These are phyloP conservation scores for Mortierella alpina DNA, from an alignment of 192 early-diverging fungal genomes.

Conservation along the genomic window DNA sequence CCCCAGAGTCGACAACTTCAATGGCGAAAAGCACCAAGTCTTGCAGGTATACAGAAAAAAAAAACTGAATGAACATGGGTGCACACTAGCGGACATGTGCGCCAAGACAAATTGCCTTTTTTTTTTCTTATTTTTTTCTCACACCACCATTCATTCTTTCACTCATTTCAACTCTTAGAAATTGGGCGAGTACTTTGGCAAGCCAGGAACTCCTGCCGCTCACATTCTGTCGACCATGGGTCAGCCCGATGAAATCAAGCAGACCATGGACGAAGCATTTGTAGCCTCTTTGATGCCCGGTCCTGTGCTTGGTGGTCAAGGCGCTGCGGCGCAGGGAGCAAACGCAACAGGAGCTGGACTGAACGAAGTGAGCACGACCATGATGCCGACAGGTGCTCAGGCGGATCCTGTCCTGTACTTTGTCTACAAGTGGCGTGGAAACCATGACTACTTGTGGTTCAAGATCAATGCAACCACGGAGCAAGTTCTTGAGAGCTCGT, in stretches of 20 bases:
- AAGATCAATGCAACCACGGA: constrained; percentile 60
- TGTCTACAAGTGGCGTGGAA: constrained; percentile 52
- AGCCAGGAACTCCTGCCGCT: constrained; percentile 55
- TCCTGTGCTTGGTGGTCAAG: constrained; percentile 19
- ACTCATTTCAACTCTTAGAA: constrained; percentile 31
- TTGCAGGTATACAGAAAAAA: constrained; percentile 37
- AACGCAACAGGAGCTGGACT: constrained; percentile 33
- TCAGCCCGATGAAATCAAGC: constrained; percentile 61
- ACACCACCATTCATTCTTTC: background rate
- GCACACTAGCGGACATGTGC: background rate
- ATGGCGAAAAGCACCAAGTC: constrained; percentile 54
- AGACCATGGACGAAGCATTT: constrained; percentile 33
- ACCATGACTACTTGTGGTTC: constrained; percentile 58
- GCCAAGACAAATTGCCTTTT: background rate
- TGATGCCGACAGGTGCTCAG: constrained; percentile 31
- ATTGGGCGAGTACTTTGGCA: constrained; percentile 59
- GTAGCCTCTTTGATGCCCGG: constrained; percentile 45
- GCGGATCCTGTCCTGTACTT: constrained; percentile 32
- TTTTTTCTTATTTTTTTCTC: background rate
- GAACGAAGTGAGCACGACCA: constrained; percentile 34
- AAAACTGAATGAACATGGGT: background rate
- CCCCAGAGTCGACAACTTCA: constrained; percentile 47
- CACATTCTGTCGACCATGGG: constrained; percentile 56
- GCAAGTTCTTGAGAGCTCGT: constrained; percentile 53
- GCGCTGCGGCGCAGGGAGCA: background rate